A percentile compares a stretch with the other conserved stretches of the same genome.
Conservation (phyloP, 1,284 basidiomycete species). For the Tausonia pullulans region DNA sequence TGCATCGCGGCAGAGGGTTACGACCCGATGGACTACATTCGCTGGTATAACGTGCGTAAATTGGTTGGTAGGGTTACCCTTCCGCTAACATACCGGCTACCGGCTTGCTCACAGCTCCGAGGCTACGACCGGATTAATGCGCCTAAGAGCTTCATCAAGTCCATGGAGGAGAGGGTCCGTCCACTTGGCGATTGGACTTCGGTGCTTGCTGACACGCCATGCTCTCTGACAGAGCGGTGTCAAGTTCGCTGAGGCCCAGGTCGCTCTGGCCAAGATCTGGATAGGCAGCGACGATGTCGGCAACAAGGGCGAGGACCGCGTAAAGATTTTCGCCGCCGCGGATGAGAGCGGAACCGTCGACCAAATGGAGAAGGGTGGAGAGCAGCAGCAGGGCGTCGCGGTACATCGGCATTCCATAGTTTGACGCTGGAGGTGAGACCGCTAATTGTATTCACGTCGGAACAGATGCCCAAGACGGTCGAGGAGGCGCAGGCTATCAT, state of each 20-base stretch:
- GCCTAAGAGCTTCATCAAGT: constrained; percentile 47
- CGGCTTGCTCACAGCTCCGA: constrained; percentile 48
- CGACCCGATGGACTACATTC: constrained; percentile 51
- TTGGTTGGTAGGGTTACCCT: background rate
- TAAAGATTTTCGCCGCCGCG: constrained; percentile 23
- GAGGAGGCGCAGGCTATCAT: constrained; percentile 52
- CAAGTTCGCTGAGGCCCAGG: constrained; percentile 70
- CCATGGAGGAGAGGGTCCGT: constrained; percentile 49
- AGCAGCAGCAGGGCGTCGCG: too few relatives aligned
- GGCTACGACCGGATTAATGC: constrained; percentile 85
- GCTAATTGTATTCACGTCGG: constrained; percentile 17
- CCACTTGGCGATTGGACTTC: background rate
- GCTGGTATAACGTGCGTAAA: constrained; percentile 19
- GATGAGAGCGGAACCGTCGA: constrained; percentile 50
- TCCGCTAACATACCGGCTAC: constrained; percentile 30
- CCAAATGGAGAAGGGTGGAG: constrained; percentile 24
- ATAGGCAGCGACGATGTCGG: constrained; percentile 43
- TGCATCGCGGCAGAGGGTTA: constrained; percentile 63
- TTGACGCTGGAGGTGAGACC: too few relatives aligned
- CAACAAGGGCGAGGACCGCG: constrained; percentile 13
- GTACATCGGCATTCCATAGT: too few relatives aligned
- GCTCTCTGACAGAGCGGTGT: constrained; percentile 47
- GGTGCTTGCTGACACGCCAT: background rate
- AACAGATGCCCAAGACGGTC: constrained; percentile 47
- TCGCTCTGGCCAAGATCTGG: constrained; percentile 74